Conservation (phyloP, 116 monocot genomes). For the Papilionanthe hybrid region DNA sequence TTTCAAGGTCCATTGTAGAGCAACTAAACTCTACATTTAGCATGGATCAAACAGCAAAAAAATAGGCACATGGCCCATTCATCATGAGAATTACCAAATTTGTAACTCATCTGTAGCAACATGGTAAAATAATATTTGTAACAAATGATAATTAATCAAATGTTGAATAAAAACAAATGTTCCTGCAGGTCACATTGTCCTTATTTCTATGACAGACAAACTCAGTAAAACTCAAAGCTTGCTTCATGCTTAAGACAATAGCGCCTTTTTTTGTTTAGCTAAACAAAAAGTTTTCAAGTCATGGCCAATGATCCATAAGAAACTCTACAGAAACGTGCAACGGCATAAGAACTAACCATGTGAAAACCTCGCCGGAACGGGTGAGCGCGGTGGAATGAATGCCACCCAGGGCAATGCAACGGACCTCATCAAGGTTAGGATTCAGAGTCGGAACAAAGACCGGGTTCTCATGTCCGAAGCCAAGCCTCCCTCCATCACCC, state of each 20-base stretch:
- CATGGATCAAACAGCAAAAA: too few relatives aligned
- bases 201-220: neutral
- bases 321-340: neutral
- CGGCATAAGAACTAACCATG: constrained; percentile 50
- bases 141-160: neutral
- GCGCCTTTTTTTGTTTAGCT: neutral
- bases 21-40: too few relatives aligned
- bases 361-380: constrained; percentile 54
- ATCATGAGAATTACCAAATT: neutral
- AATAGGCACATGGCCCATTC: too few relatives aligned
- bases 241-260: neutral
- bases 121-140: neutral
- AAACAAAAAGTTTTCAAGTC: neutral
- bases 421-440: constrained; percentile 44
- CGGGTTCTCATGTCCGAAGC: constrained; percentile 65
- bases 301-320: neutral
- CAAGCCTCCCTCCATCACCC: constrained; percentile 88
- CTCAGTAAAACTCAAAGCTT: neutral
- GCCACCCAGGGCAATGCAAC: constrained; percentile 66
- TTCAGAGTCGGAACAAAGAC: constrained; percentile 52
- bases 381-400: constrained; percentile 73
- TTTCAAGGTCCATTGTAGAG: too few relatives aligned
- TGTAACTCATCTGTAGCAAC: neutral
- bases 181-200: neutral
- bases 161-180: neutral